Evolutionary conservation across 139 green algal species (phyloP), one percentile per base, ranked within the genome.

Genomic region (Auxenochlorella protothecoides): DNA sequence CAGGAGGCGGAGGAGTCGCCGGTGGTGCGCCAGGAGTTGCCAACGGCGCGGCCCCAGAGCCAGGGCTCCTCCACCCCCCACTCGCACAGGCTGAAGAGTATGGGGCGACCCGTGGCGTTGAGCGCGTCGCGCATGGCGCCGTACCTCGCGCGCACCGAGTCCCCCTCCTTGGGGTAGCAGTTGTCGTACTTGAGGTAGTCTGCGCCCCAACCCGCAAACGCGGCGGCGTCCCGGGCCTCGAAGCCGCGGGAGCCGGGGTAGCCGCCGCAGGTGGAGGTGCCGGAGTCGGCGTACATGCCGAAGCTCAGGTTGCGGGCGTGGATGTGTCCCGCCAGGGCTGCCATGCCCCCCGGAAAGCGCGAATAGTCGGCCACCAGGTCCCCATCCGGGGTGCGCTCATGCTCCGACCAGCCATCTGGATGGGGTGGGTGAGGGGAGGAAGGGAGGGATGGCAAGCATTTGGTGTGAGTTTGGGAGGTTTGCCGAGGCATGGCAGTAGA

Each of bases 171-270:
- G 2, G 57, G 63, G 63, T 69, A 52, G 73, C 84, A 89, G 71
- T 85, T 89, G 72, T 92, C 87, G 53, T 84, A 89, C 74, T 93
- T 93, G 53, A 93, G 72, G 68, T 88, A 89, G 66, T 92, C 87
- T 4, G 92, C 81, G 27, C 83, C 89, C 88, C 88, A 92, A 4
- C 77, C 77, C 0, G 89, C 89, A 59, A 85, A 94, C 2, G 79
- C 85, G 27, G 73, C 51, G 0, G 73, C 73, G 72, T 94, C 89
- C 73, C 81, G 16, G 71, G 80, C 71, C 79, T 92, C 87, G 70
- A 86, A 78, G n/a, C 83, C 83, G 12, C 70, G 82, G 53, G 70
- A 85, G 69, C 82, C 89, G 3, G 88, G 86, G 67, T 85, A 90
- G 7, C 85, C 80, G 56, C 82, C 83, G 69, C 89, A 94, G 2